phyloP scores from a whole-genome alignment of 768 basidiomycete species.

The Lentinula sp. region DNA sequence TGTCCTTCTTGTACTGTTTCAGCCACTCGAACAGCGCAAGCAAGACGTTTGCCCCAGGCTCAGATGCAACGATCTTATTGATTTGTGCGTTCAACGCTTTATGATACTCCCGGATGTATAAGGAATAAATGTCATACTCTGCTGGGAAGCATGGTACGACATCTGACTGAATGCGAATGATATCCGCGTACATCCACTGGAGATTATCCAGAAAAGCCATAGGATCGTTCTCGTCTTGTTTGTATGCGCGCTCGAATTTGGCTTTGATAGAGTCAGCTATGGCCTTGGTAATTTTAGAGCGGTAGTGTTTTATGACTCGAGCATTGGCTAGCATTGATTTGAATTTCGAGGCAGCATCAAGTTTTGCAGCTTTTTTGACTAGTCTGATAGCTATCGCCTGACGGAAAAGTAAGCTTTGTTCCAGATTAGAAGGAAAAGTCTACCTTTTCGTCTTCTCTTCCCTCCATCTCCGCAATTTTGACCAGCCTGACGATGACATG shows the following conservation, averaged over 20 bases:
- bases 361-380: constrained; percentile 88
- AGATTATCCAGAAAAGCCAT: constrained; percentile 70
- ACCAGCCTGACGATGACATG: constrained; percentile 88
- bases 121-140: constrained; percentile 84
- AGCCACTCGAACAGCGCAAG: constrained; percentile 89
- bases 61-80: constrained; percentile 60
- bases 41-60: constrained; percentile 84
- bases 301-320: constrained; percentile 91
- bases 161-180: constrained; percentile 87
- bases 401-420: neutral
- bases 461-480: constrained; percentile 93
- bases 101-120: constrained; percentile 87
- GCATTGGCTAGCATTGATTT: constrained; percentile 91
- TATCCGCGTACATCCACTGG: constrained; percentile 91
- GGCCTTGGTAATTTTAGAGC: constrained; percentile 78
- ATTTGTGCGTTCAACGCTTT: constrained; percentile 72
- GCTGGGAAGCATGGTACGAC: constrained; percentile 88
- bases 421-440: constrained; percentile 4
- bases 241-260: constrained; percentile 64
- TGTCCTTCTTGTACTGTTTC: constrained; percentile 91
- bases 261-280: constrained; percentile 73
- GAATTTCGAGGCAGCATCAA: constrained; percentile 90
- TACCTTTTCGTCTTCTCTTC: constrained; percentile 91
- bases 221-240: constrained; percentile 56
- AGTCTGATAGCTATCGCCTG: constrained; percentile 92